phyloP scores from a whole-genome alignment of 371 early-diverging fungal species.

The Mortierella polycephala region DNA sequence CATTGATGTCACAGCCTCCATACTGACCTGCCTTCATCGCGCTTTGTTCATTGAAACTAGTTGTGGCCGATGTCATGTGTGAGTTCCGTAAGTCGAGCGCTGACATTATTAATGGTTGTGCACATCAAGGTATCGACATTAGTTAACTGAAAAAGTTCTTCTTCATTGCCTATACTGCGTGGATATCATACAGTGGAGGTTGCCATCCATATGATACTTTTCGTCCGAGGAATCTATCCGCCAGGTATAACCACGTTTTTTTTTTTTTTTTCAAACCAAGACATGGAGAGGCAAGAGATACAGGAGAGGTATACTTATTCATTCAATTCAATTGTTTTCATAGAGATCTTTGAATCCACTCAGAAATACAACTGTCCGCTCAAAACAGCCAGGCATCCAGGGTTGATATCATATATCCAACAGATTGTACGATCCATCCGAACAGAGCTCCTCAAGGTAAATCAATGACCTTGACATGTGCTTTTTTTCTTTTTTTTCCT shows the following conservation, averaged over 20 bases:
- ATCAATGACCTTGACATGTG: neutral
- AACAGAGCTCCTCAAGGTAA: constrained; percentile 31
- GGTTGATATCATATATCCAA: constrained; percentile 20
- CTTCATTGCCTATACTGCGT: neutral
- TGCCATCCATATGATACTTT: constrained; percentile 50
- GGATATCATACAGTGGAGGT: constrained; percentile 29
- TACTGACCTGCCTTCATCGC: neutral
- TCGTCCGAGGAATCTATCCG: constrained; percentile 46
- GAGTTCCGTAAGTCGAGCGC: constrained; percentile 8
- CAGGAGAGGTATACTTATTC: neutral
- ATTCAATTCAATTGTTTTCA: neutral
- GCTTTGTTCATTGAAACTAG: neutral
- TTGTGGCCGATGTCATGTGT: constrained; percentile 16
- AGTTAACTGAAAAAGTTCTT: neutral
- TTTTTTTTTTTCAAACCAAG: neutral
- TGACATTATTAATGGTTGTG: neutral
- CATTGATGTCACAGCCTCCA: no score
- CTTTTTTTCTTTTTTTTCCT: neutral
- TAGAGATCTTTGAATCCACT: constrained; percentile 44
- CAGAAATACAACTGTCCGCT: constrained; percentile 48
- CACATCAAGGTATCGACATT: neutral
- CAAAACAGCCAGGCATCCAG: constrained; percentile 48
- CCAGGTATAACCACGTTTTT: constrained; percentile 29
- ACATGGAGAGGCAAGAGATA: neutral
- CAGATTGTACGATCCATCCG: constrained; percentile 32